A percentile compares a stretch with the other conserved stretches of the same genome.
phyloP scores from a whole-genome alignment of 257 asterid genomes.

The Penstemon barbatus region DNA sequence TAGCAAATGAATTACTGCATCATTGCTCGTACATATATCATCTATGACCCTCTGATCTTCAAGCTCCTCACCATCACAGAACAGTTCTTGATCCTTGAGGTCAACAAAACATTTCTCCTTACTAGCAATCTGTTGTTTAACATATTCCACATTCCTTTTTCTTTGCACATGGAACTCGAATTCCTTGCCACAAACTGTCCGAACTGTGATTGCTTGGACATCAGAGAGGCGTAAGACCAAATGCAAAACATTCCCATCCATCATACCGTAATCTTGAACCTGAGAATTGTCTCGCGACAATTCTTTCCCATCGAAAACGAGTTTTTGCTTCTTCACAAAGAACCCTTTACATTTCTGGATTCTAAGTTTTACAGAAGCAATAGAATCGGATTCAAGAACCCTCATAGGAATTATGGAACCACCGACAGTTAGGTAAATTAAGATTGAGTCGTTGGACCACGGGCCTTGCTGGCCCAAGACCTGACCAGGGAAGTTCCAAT shows the following conservation, averaged over 20 bases:
- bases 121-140: slow-evolving; percentile 66
- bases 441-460: slow-evolving; percentile 53
- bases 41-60: slow-evolving; percentile 75
- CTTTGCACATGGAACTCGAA: slow-evolving; percentile 65
- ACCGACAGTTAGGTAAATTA: slow-evolving; percentile 61
- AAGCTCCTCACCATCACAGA: slow-evolving; percentile 66
- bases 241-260: slow-evolving; percentile 67
- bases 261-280: slow-evolving; percentile 64
- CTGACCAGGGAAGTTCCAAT: slow-evolving; percentile 52
- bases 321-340: slow-evolving; percentile 66
- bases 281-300: slow-evolving; percentile 59
- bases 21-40: slow-evolving; percentile 56
- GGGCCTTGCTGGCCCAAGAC: slow-evolving; percentile 37
- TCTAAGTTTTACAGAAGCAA: slow-evolving; percentile 74
- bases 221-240: slow-evolving; percentile 65
- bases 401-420: slow-evolving; percentile 69
- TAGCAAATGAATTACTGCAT: slow-evolving; percentile 64
- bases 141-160: slow-evolving; percentile 63
- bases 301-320: slow-evolving; percentile 76
- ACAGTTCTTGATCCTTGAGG: slow-evolving; percentile 59
- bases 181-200: slow-evolving; percentile 69
- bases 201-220: slow-evolving; percentile 71
- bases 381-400: slow-evolving; percentile 69
- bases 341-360: slow-evolving; percentile 62
- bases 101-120: slow-evolving; percentile 43